Evolutionary conservation across 345 rosid genomes (phyloP).

Genomic region (Eucalyptus marginata): DNA sequence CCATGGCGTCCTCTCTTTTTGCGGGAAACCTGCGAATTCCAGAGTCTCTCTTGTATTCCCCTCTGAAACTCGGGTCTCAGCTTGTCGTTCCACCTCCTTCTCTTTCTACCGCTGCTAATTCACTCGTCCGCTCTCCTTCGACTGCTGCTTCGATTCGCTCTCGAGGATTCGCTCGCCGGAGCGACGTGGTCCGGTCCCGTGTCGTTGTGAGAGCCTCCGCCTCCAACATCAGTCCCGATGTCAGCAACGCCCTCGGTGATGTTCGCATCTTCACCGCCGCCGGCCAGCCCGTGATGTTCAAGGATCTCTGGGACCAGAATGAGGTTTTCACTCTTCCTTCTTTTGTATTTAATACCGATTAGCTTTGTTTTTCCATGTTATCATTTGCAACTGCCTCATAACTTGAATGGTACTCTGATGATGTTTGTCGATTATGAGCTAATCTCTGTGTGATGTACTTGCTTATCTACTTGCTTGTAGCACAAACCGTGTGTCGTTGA

Average conservation of each 20-base stretch:
- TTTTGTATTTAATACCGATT: background rate
- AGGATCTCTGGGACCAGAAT: constrained; percentile 80
- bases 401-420: background rate
- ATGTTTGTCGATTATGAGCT: background rate
- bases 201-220: constrained; percentile 23
- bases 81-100: background rate
- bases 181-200: background rate
- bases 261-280: constrained; percentile 49
- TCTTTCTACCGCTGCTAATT: background rate
- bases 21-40: constrained; percentile 1
- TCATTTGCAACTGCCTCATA: background rate
- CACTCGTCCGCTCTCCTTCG: background rate
- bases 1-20: constrained; percentile 6
- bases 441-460: background rate
- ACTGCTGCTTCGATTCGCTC: background rate
- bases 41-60: background rate
- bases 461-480: background rate
- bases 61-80: background rate
- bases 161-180: background rate
- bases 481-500: background rate
- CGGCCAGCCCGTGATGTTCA: constrained; percentile 44
- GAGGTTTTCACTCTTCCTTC: constrained; percentile 16
- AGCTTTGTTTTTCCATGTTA: background rate
- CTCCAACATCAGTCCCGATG: constrained; percentile 3
- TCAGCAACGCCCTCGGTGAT: constrained; percentile 46